Evolutionary conservation across 202 grass and related monocot genomes (phyloP).

Genomic region (Elaeis oleifera): DNA sequence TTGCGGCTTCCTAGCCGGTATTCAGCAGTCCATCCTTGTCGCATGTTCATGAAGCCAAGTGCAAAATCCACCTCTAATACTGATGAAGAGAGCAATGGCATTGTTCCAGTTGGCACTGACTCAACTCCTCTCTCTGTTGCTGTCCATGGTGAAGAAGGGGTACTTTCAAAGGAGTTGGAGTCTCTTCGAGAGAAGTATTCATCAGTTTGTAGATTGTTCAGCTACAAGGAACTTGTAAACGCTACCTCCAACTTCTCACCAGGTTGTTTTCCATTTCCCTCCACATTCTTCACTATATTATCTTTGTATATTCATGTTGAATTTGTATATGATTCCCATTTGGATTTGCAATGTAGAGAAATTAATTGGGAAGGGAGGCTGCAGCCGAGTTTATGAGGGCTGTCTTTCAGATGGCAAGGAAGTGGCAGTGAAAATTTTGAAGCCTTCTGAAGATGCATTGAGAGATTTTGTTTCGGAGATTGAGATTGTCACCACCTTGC

Average conservation of each 20-base stretch:
- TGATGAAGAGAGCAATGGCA: slow-evolving; percentile 35
- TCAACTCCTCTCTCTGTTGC: slow-evolving; percentile 27
- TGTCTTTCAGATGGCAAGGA: slow-evolving; percentile 38
- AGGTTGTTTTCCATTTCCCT: slow-evolving; percentile 1
- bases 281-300: too few relatives aligned
- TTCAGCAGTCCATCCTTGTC: slow-evolving; percentile 39
- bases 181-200: slow-evolving; percentile 4
- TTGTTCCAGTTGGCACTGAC: slow-evolving; percentile 24
- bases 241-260: slow-evolving; percentile 2
- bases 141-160: slow-evolving; percentile 33
- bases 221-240: slow-evolving; percentile 6
- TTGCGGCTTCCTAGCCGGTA: slow-evolving; percentile 64
- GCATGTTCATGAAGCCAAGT: slow-evolving; percentile 46
- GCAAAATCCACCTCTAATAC: slow-evolving; percentile 28
- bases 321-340: too few relatives aligned
- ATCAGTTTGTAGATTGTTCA: slow-evolving; percentile 16
- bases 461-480: slow-evolving; percentile 79
- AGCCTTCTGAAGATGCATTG: slow-evolving; percentile 57
- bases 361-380: slow-evolving; percentile 87
- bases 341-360: slow-evolving; percentile 46
- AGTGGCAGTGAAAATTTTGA: slow-evolving; percentile 73
- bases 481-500: slow-evolving; percentile 51
- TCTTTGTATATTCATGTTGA: too few relatives aligned
- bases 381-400: slow-evolving; percentile 75
- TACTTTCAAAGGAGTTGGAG: slow-evolving; percentile 57